Base-by-base conservation (phyloP, 2,329 filamentous ascomycete genomes). In the Pseudocercospora fuligena region DNA sequence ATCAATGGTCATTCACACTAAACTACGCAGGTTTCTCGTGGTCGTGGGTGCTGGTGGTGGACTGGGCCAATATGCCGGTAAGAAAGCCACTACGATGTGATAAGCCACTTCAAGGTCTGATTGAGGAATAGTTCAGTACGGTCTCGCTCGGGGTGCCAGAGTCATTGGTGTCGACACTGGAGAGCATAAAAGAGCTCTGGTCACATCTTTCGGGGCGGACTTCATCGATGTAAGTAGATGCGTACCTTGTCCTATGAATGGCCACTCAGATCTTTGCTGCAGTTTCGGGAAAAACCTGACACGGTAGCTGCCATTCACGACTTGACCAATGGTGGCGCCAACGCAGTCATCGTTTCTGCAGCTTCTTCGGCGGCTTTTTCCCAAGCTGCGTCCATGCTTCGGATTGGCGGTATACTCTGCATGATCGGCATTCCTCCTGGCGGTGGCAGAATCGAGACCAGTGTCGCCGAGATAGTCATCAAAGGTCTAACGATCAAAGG, bases 11-110 rank as follows among this genome's bases (percentile, higher is more conserved):
- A 19, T 51, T 7, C 1, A 5, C 25, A 25, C 36, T 47, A 53
- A 19, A 12, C 1, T 9, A n/a, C 14, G 9, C 16, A 54, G 27
- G 9, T 40, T 40, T 33, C 70, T 83, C 29, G 79, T 80, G 2
- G 81, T 83, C 12, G 77, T 83, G n/a, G 81, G 82, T 9, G 82
- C 82, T 14, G 81, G 80, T 40, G 82, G 81, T 53, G 82, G 82
- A 5, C 73, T 83, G n/a, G 82, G 82, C 2, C 79, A 82, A 70
- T 76, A 82, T 40, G 81, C 81, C 9, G 60, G 57, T 60, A 21
- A 33, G 31, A 33, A 31, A 33, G 8, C 31, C 31, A 11, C 31
- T 33, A 8, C 11, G 31, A 33, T 33, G 2, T 12, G 31, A 33
- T 33, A 12, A 5, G 7, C 31, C 31, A 33, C 31, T 8, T 33